A percentile compares a stretch with the other conserved stretches of the same genome.
phyloP scores from a whole-genome alignment of 768 basidiomycete genomes.

The Zangia roseola region DNA sequence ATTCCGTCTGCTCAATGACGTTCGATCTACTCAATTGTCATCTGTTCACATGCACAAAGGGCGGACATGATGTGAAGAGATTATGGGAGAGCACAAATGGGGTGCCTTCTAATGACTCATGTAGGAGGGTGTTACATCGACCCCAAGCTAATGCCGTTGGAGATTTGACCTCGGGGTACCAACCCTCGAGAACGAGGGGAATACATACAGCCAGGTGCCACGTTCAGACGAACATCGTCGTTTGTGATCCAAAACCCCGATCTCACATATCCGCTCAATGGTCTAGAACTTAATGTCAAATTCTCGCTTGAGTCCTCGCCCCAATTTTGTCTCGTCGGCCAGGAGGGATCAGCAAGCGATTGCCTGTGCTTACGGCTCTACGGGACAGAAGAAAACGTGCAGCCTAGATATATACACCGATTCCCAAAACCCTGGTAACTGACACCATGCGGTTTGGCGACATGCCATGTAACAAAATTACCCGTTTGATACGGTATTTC shows the following conservation, averaged over 20 bases:
- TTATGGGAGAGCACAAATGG: conserved; percentile 10
- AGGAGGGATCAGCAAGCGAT: conserved; percentile 22
- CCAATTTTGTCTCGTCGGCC: conserved; percentile 20
- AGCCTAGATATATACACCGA: conserved; percentile 19
- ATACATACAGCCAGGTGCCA: neutral
- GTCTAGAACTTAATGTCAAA: conserved; percentile 30
- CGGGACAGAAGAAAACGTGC: conserved; percentile 20
- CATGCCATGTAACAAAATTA: conserved; percentile 18
- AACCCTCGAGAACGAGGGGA: conserved; percentile 19
- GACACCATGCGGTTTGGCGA: conserved; percentile 25
- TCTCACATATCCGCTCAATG: conserved; percentile 11
- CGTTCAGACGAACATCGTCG: conserved; percentile 8
- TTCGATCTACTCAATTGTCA: neutral
- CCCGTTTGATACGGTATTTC: conserved; percentile 14
- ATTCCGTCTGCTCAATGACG: conserved; percentile 1
- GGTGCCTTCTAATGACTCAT: conserved; percentile 18
- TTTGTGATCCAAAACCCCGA: conserved; percentile 13
- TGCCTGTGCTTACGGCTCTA: conserved; percentile 17
- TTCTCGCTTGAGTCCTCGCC: conserved; percentile 28
- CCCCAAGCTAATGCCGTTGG: conserved; percentile 19
- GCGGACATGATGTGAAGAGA: conserved; percentile 12
- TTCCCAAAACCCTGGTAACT: conserved; percentile 29
- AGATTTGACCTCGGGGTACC: conserved; percentile 4
- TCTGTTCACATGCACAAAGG: conserved; percentile 2
- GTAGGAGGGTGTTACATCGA: conserved; percentile 5